phyloP scores from a whole-genome alignment of 306 rosid species.

The Clitoria ternatea region DNA sequence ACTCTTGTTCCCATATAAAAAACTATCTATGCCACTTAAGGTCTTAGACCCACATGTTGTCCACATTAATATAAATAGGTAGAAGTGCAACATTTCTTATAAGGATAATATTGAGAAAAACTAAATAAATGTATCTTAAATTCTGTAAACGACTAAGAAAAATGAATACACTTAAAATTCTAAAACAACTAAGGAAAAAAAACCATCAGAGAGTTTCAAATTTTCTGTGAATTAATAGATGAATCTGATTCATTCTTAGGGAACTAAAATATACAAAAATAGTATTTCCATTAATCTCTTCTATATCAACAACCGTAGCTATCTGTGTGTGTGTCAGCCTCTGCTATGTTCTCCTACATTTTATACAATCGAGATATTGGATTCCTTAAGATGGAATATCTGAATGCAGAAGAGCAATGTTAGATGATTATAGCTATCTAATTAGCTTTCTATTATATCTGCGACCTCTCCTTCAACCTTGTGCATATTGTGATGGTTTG shows the following conservation, averaged over 20 bases:
- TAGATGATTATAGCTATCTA: background rate
- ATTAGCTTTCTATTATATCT: background rate
- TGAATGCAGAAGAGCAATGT: background rate
- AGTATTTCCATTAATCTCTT: background rate
- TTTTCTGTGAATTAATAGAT: background rate
- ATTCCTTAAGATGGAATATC: background rate
- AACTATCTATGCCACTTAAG: no score
- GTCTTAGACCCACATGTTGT: no score
- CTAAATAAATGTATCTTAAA: no score
- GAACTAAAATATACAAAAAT: background rate
- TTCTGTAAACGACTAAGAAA: no score
- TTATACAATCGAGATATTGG: background rate
- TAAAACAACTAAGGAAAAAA: no score
- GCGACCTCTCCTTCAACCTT: background rate
- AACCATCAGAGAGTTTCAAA: no score
- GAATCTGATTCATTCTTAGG: background rate
- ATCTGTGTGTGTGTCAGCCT: background rate
- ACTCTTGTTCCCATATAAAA: no score
- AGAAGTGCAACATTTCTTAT: no score
- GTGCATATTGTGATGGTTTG: conserved; percentile 1
- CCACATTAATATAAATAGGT: no score
- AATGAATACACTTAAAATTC: no score
- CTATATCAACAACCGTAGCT: background rate
- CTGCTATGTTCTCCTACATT: background rate
- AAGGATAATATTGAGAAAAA: no score